Evolutionary conservation across 176 grass and related monocot genomes (phyloP), one percentile per base, ranked within the genome.

Genomic region (Luzula sylvatica): DNA sequence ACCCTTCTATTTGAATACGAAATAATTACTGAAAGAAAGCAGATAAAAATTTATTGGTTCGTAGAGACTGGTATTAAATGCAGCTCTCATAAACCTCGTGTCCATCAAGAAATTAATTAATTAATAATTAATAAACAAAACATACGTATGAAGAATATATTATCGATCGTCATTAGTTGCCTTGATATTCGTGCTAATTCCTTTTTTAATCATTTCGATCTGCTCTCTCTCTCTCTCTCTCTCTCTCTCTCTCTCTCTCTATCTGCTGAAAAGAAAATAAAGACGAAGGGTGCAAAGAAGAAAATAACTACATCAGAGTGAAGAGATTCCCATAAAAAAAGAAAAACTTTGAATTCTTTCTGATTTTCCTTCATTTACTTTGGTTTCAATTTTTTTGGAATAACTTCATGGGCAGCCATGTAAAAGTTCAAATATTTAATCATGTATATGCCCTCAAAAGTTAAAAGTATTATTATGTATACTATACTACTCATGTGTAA

Each of bases 191-290:
- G 58, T 20, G 58, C 58, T 62, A 62, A 61, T 11, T 44, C 13
- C 58, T 47, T 23, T 62, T 62, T 62, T 62, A 62, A 62, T 62
- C 41, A 28, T 62, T 46, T 29, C 41, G 6, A 62, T 29, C 41
- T 47, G 40, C 58, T 17, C 41, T 23, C 24, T 29, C 15, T 42
- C 35, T 15, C 12, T 5, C 55, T 59, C 35, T 59, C 55, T n/a
- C n/a, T n/a, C n/a, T n/a, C n/a, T n/a, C n/a, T n/a, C n/a, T n/a
- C n/a, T n/a, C n/a, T n/a, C n/a, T n/a, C n/a, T n/a, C n/a, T n/a
- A n/a, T n/a, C n/a, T n/a, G n/a, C n/a, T 39, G 58, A 62, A 62
- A 62, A 25, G 23, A 25, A 15, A 47, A 15, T 20, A 47, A 20
- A 62, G 26, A 62, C 26, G 26, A 46, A 61, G 39, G 26, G 13